Conservation (phyloP, 331 rosid species). For the Dryas integrifolia region DNA sequence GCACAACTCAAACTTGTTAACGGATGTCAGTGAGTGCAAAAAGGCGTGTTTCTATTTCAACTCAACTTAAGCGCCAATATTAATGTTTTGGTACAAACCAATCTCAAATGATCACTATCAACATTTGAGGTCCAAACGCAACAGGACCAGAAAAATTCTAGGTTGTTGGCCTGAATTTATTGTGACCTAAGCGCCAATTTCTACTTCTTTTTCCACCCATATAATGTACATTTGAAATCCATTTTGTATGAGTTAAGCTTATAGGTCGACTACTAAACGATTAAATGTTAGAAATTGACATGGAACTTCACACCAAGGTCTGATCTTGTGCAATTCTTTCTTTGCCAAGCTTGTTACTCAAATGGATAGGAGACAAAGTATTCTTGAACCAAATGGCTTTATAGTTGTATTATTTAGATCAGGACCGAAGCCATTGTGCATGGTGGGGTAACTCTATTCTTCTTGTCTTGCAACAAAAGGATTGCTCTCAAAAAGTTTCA, state of each 20-base stretch:
- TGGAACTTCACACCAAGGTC: background rate
- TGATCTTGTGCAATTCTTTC: background rate
- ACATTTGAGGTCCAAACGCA: background rate
- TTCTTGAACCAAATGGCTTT: background rate
- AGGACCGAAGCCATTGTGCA: background rate
- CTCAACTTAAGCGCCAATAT: background rate
- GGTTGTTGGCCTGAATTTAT: background rate
- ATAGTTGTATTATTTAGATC: background rate
- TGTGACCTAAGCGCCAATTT: background rate
- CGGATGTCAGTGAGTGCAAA: background rate
- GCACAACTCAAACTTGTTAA: background rate
- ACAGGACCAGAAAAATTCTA: background rate
- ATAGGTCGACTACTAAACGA: background rate
- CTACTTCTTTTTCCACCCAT: background rate
- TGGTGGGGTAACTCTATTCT: background rate
- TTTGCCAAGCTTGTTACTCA: background rate
- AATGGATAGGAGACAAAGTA: slow-evolving; percentile 3
- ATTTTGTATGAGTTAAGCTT: background rate
- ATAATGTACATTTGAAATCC: background rate
- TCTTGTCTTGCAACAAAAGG: background rate
- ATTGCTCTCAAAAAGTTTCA: background rate
- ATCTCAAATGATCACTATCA: background rate
- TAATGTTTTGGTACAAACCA: background rate
- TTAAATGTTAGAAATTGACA: background rate
- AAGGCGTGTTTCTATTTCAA: background rate